Base-by-base conservation (phyloP, 257 asterid genomes). In the Petunia axillaris region DNA sequence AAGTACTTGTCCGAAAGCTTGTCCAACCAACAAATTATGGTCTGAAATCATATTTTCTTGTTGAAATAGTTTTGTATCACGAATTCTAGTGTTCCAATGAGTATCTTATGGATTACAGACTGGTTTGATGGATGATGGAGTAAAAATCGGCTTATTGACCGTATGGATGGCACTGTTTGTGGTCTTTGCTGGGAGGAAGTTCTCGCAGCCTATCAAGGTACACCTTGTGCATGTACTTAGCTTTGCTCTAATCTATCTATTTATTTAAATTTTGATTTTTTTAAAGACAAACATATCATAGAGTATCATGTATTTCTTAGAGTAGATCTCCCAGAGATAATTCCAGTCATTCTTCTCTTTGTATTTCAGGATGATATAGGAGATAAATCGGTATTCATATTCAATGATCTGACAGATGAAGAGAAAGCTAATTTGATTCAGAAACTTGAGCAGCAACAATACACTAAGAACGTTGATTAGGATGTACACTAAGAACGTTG, bases 151-250 rank as follows among this genome's bases (percentile, higher is more conserved):
- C 64, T 76, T 95, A 81, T 77, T 95, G 85, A 92, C 91, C 8
- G 82, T 87, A 68, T 95, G 99, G 99, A 90, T 90, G 97, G 89
- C 90, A 6, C 97, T 93, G 65, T 90, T 95, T 79, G 78, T 84
- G 8, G 89, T 93, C 79, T 93, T 96, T 76, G 98, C 99, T 1
- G 98, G 94, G 52, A 93, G 99, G 87, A 96, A 96, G 82, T 96
- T 96, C 89, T 91, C 87, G 64, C 99, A 96, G 78, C 94, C 98
- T 48, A 90, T 96, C 14, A 96, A 96, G 93, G 99, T 93, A 75
- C 60, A 48, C 5, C 41, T 54, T 35, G 6, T 58, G 46, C 60
- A 9, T 58, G 53, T 60, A 13, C 41, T 74, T 79, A 25, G 59
- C 48, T 70, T 16, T 46, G 6, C 59, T 35, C 25, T 10, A 55